Base-by-base conservation (phyloP, 345 rosid species). In the Microcos paniculata region DNA sequence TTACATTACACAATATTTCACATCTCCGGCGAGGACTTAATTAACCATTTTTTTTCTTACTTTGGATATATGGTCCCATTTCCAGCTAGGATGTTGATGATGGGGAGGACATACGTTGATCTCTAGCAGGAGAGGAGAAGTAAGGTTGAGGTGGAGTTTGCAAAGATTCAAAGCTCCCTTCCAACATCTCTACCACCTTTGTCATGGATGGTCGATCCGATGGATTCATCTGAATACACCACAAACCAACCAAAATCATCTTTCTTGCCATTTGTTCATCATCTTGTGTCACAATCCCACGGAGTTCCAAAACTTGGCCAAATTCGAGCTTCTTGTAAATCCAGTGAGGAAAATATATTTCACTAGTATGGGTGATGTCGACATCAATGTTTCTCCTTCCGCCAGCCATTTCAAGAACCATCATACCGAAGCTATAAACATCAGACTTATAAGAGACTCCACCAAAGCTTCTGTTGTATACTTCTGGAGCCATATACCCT, bases 361-460 rank as follows among this genome's bases (percentile, higher is more conserved):
- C 78, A 23, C 84, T 85, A 1, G 43, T 15, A 14, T 26, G 43
- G 1, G 85, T 80, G 35, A 51, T 76, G 48, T 23, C 10, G 9
- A 10, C 28, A 42, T 75, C 45, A 3, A 1, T 12, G 16, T 78
- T 73, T 19, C 26, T 77, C 71, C 80, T 79, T 33, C 75, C 78
- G 11, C 82, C 84, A 21, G 84, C 76, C 80, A 87, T 83, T 14
- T 83, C 80, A 0, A 83, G 77, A 46, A 84, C 57, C 62, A 87
- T 46, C 87, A 83, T 87, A 30, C 88, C 88, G 1, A 83, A 85
- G 63, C 90, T 87, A 1, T 83, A 87, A 6, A 87, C 85, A 75
- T 87, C 87, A 0, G 87, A 80, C 40, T 35, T 35, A 7, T 35
- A 35, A 35, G 40, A 35, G 40, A 35, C 40, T 35, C 40, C 40